A percentile compares a stretch with the other conserved stretches of the same genome.
Conservation (phyloP, 768 basidiomycete genomes). For the Neoboletus subvelutipes region DNA sequence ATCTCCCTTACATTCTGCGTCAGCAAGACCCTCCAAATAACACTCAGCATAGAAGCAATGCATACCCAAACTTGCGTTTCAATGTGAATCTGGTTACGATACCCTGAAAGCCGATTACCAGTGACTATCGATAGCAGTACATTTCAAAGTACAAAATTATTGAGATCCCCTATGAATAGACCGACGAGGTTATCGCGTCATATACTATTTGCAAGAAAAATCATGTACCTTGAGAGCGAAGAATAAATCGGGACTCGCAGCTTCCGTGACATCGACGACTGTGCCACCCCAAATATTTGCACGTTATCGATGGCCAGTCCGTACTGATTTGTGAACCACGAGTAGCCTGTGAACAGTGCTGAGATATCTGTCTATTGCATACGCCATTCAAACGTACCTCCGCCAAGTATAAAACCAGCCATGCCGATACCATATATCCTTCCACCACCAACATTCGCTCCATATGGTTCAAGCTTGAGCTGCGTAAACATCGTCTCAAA, state of each 20-base stretch:
- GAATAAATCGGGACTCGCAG: conserved; percentile 39
- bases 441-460: conserved; percentile 55
- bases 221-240: conserved; percentile 41
- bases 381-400: conserved; percentile 35
- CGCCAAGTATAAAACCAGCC: conserved; percentile 55
- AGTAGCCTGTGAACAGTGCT: conserved; percentile 6
- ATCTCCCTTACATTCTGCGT: conserved; percentile 43
- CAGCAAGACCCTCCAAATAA: background rate
- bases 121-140: background rate
- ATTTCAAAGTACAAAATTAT: conserved; percentile 49
- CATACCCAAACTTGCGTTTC: conserved; percentile 56
- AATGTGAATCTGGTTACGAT: conserved; percentile 59
- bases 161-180: conserved; percentile 49
- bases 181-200: background rate
- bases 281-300: conserved; percentile 51
- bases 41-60: background rate
- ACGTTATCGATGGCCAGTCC: conserved; percentile 59
- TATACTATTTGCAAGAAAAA: background rate
- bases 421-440: conserved; percentile 57
- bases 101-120: conserved; percentile 35
- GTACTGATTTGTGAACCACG: conserved; percentile 58
- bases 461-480: conserved; percentile 43
- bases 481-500: conserved; percentile 67
- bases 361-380: background rate
- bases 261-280: conserved; percentile 34